Evolutionary conservation across 2,329 filamentous ascomycete genomes (phyloP), one percentile per base, ranked within the genome.

Genomic region (Claviceps monticola): DNA sequence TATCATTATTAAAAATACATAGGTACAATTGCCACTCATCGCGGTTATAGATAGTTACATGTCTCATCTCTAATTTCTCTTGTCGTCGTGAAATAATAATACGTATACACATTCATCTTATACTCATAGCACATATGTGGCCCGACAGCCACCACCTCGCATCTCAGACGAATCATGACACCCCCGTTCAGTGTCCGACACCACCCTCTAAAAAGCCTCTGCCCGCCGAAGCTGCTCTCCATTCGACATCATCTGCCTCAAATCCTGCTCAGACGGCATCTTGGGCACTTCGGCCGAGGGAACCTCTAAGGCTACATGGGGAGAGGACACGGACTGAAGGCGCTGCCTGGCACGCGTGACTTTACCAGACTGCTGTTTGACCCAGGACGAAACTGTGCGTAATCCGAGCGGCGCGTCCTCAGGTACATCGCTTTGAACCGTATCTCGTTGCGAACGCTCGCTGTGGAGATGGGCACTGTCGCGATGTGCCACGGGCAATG

Each of bases 311-410:
- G 60, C 26, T 11, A 43, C 39, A 7, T 39, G n/a, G 37, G 37
- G 8, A 16, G 37, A 39, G 26, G 44, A n/a, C 5, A 29, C 23
- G 23, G 44, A 36, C 44, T 13, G 26, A 51, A 58, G 55, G 42
- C 66, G 68, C 52, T 70, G 68, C 57, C 72, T 67, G 2, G 71
- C 72, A 26, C 73, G 69, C 58, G 72, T 72, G 34, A 80, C 62
- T 2, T 78, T 71, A 2, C 74, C 74, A 8, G 74, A 74, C 62
- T 84, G 81, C 60, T 84, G 79, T 56, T 74, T 74, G 2, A 85
- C 80, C 82, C 82, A 85, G 34, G 78, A 82, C 52, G 70, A 73
- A 52, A 84, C 70, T 6, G 71, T 74, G 38, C 78, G 72, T 62
- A 82, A 84, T 4, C 74, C 72, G 14, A 76, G 69, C 5, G 76